Percentiles rank a stretch among this genome's conserved stretches.
Conservation (phyloP, 1,284 basidiomycete species). For the Ganoderma leucocontextum region DNA sequence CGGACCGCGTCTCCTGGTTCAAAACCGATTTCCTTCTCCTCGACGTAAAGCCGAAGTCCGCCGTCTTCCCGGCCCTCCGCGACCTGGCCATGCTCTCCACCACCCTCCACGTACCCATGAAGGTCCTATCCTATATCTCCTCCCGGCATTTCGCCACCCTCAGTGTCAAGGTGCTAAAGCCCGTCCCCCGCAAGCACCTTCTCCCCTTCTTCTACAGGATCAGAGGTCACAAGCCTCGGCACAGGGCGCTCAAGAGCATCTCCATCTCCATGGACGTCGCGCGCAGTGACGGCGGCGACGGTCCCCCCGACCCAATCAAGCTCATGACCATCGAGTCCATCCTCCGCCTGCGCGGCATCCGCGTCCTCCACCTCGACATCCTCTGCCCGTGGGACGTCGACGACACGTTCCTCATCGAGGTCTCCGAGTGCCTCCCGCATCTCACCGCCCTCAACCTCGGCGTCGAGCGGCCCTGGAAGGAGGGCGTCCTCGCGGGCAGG, state of each 20-base stretch:
- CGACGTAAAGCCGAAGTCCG: constrained; percentile 1
- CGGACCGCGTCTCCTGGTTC: constrained; percentile 1
- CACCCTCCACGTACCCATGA: not conserved
- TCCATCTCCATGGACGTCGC: not conserved
- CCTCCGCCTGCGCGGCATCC: not conserved
- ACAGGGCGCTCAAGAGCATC: not conserved
- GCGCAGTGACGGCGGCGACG: not conserved
- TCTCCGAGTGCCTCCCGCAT: constrained; percentile 7
- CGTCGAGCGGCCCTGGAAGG: constrained; percentile 6
- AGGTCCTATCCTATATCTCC: constrained; percentile 8
- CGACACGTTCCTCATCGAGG: constrained; percentile 4
- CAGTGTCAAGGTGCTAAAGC: not conserved
- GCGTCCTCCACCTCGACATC: constrained; percentile 11
- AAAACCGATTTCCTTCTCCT: constrained; percentile 2
- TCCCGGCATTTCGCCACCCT: constrained; percentile 2
- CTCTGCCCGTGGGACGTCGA: constrained; percentile 19
- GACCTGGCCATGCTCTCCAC: constrained; percentile 8
- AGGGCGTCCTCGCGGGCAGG: not conserved
- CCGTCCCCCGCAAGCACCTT: constrained; percentile 8
- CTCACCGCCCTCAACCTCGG: constrained; percentile 14
- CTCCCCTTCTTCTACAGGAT: not conserved
- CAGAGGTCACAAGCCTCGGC: not conserved
- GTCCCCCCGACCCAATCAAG: not conserved
- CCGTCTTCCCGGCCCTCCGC: constrained; percentile 14
- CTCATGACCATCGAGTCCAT: constrained; percentile 1